Evolutionary conservation across 2,329 filamentous ascomycete species (phyloP), one percentile per base, ranked within the genome.

Genomic region (Apiospora aurea): DNA sequence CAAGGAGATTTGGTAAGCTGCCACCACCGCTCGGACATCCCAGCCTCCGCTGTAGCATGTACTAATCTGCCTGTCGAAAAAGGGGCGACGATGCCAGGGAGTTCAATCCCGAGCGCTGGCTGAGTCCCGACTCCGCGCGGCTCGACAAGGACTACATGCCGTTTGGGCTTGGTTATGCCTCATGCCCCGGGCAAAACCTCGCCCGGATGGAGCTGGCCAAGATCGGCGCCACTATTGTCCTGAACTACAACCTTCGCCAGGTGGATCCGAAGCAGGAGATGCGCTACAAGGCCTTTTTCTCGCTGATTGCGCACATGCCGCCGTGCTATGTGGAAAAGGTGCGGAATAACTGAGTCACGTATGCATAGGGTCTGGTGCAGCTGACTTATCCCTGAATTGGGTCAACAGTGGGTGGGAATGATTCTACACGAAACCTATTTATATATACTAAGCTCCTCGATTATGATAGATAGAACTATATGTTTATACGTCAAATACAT

Each of bases 121-220:
- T 74, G 2, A 21, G 18, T 11, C 18, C 34, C 2, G 73, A 72
- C 26, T 57, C 61, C n/a, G 47, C 24, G 3, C 16, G 10, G 2
- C 69, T 46, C 11, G 73, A 74, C n/a, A 72, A 69, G 24, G 67
- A 72, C 43, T 74, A 71, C n/a, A 53, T 73, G 29, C 71, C 69
- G 21, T 72, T 73, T 13, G 49, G 73, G 49, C 69, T 70, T 2
- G 74, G 75, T 1, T 75, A 74, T 61, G 69, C 70, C 2, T 72
- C 72, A 4, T 76, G 75, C 34, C 74, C 74, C 1, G 75, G 75
- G 1, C 75, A 75, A 29, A 57, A 73, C 49, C 34, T 75, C 44
- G 75, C 75, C 13, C 72, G 70, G 4, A 72, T 76, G 24, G 70
- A 75, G 29, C 29, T 75, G 11, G 71, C 71, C 26, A 75, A 75